Base-by-base conservation (phyloP, 768 basidiomycete species). In the Boletus edulis region DNA sequence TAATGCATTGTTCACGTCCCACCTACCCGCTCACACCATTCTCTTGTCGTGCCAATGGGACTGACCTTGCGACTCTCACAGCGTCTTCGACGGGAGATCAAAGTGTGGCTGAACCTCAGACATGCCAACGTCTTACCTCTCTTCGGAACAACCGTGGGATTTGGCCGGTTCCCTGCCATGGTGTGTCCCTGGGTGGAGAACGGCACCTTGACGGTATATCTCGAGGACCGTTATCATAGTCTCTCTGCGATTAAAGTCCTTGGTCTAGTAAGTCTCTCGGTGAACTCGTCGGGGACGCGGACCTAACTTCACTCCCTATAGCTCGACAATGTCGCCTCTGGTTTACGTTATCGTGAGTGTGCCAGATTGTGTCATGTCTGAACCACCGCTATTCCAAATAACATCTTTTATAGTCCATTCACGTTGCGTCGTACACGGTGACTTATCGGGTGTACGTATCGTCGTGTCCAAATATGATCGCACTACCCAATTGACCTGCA, bases 381-480 rank as follows among this genome's bases (percentile, higher is more conserved):
- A 17, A 9, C 18, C 15, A 17, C n/a, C 2, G 15, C n/a, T 15
- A 18, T n/a, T 5, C 13, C 12, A 34, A 18, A 5, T 17, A 12
- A 39, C 32, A 5, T 29, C 5, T 29, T 29, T 29, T 29, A 5
- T 12, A 62, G 63, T 65, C 13, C 63, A 65, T 22, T 57, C 62
- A 4, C 32, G 29, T 13, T 65, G 37, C 34, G 17, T 65, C 34
- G 50, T 63, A 29, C 64, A 65, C 24, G 61, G 64, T 0, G 56
- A 65, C 11, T 46, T 65, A 20, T 62, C 63, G 5, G 64, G 58
- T 6, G 60, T 62, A 39, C 14, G 63, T 34, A 15, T 18, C 4
- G 6, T 35, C 14, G 20, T 29, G n/a, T 11, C 32, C 27, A 29
- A 9, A 29, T 29, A 29, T 29, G 27, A 29, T 29, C 27, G 27